Base-by-base conservation (phyloP, 1,139 yeast genomes). In the Candida freyschussii region DNA sequence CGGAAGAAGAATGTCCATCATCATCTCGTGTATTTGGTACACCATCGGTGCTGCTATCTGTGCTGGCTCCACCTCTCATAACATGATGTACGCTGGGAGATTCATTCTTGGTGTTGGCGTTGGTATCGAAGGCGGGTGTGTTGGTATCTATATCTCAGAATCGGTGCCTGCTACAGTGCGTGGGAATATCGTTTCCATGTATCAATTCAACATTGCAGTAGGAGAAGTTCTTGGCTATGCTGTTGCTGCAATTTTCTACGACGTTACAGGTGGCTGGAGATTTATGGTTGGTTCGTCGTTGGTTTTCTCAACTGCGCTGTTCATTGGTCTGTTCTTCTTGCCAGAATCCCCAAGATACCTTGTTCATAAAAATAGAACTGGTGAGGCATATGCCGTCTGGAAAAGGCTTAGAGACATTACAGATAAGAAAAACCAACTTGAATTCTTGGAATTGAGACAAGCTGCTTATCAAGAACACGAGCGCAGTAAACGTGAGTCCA, bases 81-180 rank as follows among this genome's bases (percentile, higher is more conserved):
- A 60, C 23, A 61, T 67, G 57, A 63, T 73, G 62, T 69, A 67
- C 47, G 78, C 76, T 21, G 76, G 78, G 50, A 62, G 81, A 44
- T 69, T 74, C 43, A 47, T 73, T 25, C 59, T 74, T 18, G 81
- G 81, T 35, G 54, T 71, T 23, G 80, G 79, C 42, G 71, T 75
- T 24, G 78, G 80, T 45, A 63, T 75, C 22, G 80, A 72, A 50
- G 76, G 78, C 48, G 78, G 77, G 29, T 72, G 75, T 43, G 76
- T 74, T 30, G 75, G 77, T 41, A 65, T 74, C 29, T 72, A 75
- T 43, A 66, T 75, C 30, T 65, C 78, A 5, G 85, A 78, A 48
- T 69, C 75, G 31, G 73, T 76, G 20, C 78, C 78, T 8, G 70
- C 78, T 3, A 62, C 59, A 26, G 69, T 67, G 13, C 66, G 84